Percentiles rank a stretch among this genome's conserved stretches.
Conservation (phyloP, 1,284 basidiomycete genomes). For the Hypsizygus ulmarius region DNA sequence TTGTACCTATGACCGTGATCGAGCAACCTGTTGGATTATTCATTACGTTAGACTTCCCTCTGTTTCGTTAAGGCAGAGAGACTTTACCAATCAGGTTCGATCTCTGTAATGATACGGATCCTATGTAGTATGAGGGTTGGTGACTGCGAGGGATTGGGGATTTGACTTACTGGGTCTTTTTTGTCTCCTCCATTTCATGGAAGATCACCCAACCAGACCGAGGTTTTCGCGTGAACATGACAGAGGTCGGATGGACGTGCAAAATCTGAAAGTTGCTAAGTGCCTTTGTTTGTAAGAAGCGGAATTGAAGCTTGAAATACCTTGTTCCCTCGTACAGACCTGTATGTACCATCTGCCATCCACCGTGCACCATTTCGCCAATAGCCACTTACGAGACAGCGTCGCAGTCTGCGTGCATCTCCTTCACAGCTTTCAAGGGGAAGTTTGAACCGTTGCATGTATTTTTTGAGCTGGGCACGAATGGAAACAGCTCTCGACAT, state of each 20-base stretch:
- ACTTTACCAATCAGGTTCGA: conserved; percentile 44
- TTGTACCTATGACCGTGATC: conserved; percentile 38
- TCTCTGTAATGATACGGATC: conserved; percentile 44
- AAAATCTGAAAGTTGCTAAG: conserved; percentile 52
- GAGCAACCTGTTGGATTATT: conserved; percentile 30
- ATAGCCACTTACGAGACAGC: conserved; percentile 89
- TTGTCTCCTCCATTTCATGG: conserved; percentile 95
- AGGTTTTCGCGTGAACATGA: conserved; percentile 91
- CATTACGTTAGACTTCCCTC: background rate
- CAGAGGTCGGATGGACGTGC: conserved; percentile 91
- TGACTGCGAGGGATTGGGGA: background rate
- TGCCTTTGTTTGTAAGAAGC: background rate
- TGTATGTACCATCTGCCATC: conserved; percentile 87
- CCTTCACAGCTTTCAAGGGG: conserved; percentile 81
- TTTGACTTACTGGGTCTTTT: conserved; percentile 74
- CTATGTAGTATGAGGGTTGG: conserved; percentile 22
- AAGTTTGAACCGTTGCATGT: conserved; percentile 84
- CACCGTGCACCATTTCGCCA: conserved; percentile 92
- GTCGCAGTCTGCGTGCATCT: conserved; percentile 73
- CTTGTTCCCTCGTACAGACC: conserved; percentile 77
- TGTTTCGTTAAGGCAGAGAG: background rate
- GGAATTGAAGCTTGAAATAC: conserved; percentile 41
- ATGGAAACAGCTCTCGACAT: conserved; percentile 92
- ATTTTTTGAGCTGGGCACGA: conserved; percentile 88
- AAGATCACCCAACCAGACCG: conserved; percentile 91